Evolutionary conservation across 257 asterid species (phyloP), one percentile per base, ranked within the genome.

Genomic region (Paulownia fortunei): DNA sequence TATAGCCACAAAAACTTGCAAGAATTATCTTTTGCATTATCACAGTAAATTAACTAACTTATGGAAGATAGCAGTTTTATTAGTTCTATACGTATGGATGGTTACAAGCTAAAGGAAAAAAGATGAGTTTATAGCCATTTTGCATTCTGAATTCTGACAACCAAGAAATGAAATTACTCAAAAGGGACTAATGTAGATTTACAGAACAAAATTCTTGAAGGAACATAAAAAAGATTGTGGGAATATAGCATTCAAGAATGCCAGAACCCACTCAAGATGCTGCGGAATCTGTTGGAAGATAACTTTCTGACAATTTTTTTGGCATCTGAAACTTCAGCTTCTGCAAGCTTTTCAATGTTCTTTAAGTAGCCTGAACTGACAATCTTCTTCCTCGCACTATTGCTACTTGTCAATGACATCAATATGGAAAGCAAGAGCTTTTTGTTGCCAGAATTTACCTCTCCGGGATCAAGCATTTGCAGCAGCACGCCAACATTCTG

Each of bases 311-410:
- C 92, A 55, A 96, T 90, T 88, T 84, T 96, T 82, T 90, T 90
- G 6, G 99, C 99, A 80, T 96, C 98, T 0, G 92, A 84, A 63
- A 84, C 91, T 54, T 96, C 92, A 11, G 84, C 90, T 42, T 90
- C 97, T 0, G 97, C 98, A 32, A 96, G 84, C 84, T 88, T 91
- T 79, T 93, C 94, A 41, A 93, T 89, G 83, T 89, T 88, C 67
- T 84, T 92, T 13, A 93, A 72, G 87, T 89, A 86, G 0, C 92
- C 92, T 0, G 97, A 96, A 62, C 84, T 84, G 46, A 81, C 87
- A 10, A 96, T 96, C 87, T 90, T 90, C 92, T 89, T 96, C 76
- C 97, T 96, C 34, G 93, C 98, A 66, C 91, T 89, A 41, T 82
- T 90, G 87, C 94, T 89, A 26, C 86, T 83, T 18, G 90, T 84